Percentiles rank a stretch among this genome's conserved stretches.
These are phyloP conservation scores for Scolecobasidium constrictum DNA, from an alignment of 2,329 filamentous ascomycete species.

Conservation along the genomic window DNA sequence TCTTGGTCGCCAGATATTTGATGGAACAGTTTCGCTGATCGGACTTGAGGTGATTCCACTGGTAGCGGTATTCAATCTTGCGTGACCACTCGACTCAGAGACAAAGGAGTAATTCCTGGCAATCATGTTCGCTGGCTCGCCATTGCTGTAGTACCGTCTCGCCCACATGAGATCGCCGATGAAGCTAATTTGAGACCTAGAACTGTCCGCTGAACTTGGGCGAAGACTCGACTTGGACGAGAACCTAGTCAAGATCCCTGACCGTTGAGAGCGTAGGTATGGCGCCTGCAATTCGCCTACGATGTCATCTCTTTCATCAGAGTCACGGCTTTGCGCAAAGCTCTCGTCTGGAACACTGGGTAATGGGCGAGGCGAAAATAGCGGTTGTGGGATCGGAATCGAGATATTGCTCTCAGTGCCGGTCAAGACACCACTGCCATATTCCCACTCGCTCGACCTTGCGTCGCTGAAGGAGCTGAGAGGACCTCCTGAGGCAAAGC, in stretches of 20 bases:
- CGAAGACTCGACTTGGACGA: constrained; percentile 19
- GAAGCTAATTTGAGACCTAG: constrained; percentile 16
- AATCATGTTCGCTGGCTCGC: constrained; percentile 6
- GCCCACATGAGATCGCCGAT: constrained; percentile 8
- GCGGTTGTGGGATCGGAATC: constrained; percentile 21
- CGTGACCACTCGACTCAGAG: neutral
- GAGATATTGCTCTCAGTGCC: constrained; percentile 19
- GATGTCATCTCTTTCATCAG: constrained; percentile 26
- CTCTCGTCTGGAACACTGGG: constrained; percentile 11
- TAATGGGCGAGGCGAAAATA: constrained; percentile 20
- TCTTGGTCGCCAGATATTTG: constrained; percentile 26
- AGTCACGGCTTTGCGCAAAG: constrained; percentile 16
- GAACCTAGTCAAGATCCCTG: constrained; percentile 21
- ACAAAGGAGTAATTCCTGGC: neutral
- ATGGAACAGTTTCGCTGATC: constrained; percentile 25
- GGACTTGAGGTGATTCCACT: constrained; percentile 25
- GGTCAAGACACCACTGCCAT: constrained; percentile 8
- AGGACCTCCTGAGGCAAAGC: constrained; percentile 2
- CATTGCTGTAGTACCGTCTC: constrained; percentile 9
- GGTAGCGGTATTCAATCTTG: constrained; percentile 16
- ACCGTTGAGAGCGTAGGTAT: constrained; percentile 24
- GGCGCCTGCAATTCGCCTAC: constrained; percentile 27
- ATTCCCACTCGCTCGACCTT: neutral
- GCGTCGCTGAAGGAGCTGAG: constrained; percentile 2
- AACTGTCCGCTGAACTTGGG: constrained; percentile 24